Evolutionary conservation across 768 basidiomycete species (phyloP).

Genomic region (Boletus pseudopeckii): DNA sequence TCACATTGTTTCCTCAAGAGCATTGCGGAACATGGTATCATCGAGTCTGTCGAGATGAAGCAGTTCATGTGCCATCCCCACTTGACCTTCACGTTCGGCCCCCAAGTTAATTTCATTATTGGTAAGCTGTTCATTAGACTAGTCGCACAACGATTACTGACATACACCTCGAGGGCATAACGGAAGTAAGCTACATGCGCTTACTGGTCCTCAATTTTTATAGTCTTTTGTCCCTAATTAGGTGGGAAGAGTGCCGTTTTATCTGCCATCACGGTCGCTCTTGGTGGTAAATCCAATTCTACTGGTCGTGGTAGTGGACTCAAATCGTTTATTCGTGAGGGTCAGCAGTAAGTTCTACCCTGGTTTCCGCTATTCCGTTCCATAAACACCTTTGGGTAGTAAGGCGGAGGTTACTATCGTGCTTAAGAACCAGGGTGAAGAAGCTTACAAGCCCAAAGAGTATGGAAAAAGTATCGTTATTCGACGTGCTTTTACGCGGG

Average conservation of each 20-base stretch:
- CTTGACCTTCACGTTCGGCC: slow-evolving; percentile 80
- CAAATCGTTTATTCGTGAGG: slow-evolving; percentile 83
- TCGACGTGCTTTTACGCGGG: slow-evolving; percentile 74
- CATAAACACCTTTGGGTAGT: slow-evolving; percentile 38
- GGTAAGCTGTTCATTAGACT: slow-evolving; percentile 42
- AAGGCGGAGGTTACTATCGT: slow-evolving; percentile 70
- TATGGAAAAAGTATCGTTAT: slow-evolving; percentile 86
- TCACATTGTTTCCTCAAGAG: slow-evolving; percentile 42
- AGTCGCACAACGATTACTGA: slow-evolving; percentile 2
- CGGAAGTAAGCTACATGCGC: slow-evolving; percentile 64
- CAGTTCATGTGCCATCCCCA: slow-evolving; percentile 97
- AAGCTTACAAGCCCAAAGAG: slow-evolving; percentile 80
- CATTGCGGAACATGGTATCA: slow-evolving; percentile 83
- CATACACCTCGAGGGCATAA: slow-evolving; percentile 63
- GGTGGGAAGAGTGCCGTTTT: slow-evolving; percentile 95
- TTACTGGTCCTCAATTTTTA: neutral
- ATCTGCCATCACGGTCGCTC: slow-evolving; percentile 87
- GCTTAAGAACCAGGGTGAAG: slow-evolving; percentile 87
- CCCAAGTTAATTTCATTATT: slow-evolving; percentile 96
- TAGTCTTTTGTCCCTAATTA: slow-evolving; percentile 28
- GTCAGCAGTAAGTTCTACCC: slow-evolving; percentile 54
- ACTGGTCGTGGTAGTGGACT: slow-evolving; percentile 87
- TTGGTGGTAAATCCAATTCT: slow-evolving; percentile 89
- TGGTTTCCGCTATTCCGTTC: neutral
- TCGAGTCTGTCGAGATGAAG: slow-evolving; percentile 79